These are phyloP conservation scores for Drechslerella coelobrocha DNA, from an alignment of 2,329 filamentous ascomycete genomes.

Conservation along the genomic window DNA sequence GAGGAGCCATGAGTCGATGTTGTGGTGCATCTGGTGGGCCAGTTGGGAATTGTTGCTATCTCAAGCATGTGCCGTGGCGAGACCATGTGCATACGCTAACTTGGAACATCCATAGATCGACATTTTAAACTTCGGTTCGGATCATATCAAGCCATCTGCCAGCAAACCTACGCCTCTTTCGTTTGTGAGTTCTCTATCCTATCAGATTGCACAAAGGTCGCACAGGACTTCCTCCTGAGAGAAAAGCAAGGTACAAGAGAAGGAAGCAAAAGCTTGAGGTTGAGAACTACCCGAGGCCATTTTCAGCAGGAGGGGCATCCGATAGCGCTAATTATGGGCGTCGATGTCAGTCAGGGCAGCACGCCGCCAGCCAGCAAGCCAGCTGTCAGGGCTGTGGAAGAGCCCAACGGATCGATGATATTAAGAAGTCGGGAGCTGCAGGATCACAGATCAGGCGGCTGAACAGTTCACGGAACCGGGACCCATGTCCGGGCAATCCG, in stretches of 20 bases:
- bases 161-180: constrained; percentile 14
- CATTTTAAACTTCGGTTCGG: not conserved
- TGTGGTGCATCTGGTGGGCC: not conserved
- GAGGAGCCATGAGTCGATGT: not conserved
- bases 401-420: not conserved
- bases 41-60: constrained; percentile 9
- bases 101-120: not conserved
- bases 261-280: not conserved
- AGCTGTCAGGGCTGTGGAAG: not conserved
- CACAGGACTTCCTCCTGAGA: constrained; percentile 17
- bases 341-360: not conserved
- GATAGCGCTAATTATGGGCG: no score
- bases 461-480: not conserved
- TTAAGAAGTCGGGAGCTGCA: not conserved
- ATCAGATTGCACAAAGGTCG: constrained; percentile 33
- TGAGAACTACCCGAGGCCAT: not conserved
- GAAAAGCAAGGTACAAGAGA: not conserved
- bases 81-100: constrained; percentile 25
- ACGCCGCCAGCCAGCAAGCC: not conserved
- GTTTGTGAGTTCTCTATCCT: constrained; percentile 1
- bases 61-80: constrained; percentile 15
- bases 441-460: constrained; percentile 1
- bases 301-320: no score
- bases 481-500: not conserved
- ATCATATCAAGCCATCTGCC: constrained; percentile 6